Evolutionary conservation across 306 rosid species (phyloP), one percentile per base, ranked within the genome.

Genomic region (Ziziphus jujuba): DNA sequence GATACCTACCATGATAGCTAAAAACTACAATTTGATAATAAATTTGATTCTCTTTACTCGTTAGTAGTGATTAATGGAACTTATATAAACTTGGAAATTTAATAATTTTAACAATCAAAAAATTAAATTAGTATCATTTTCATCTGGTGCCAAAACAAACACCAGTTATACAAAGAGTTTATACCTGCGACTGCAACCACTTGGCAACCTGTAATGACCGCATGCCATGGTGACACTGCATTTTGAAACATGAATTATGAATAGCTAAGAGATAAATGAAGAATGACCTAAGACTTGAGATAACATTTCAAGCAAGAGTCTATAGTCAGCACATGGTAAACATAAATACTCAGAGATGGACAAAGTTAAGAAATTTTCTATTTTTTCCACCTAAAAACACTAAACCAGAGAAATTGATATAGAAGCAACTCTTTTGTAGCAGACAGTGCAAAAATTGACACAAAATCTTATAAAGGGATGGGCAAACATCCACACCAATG

Each of bases 161-260:
- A 8, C 19, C 21, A 64, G 17, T 50, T 48, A 50, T 21, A 33
- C 60, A 19, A 65, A 52, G 33, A 2, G 22, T 44, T 33, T 65
- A 40, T 86, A 92, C 97, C 98, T 92, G 98, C 24, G 87, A 75
- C 75, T 85, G 95, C 85, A 92, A 73, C 91, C 95, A 92, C 75
- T 72, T 84, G 75, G 97, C 88, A 53, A 92, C 91, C 70, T 92
- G 97, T 75, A 89, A 63, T 7, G 98, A 92, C 76, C 98, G 82
- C 85, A 72, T 6, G 22, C 98, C 98, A 58, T 92, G 98, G 81
- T 92, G 98, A 84, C 98, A 92, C 98, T 92, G 89, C 92, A 81
- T 56, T 66, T 65, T 75, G 67, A 61, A 65, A 63, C 43, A 65
- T 70, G 38, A 75, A 60, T 63, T 54, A 47, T 68, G 54, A 49